phyloP scores from a whole-genome alignment of 108 stramenopile genomes.

The Pseudonitzschia pungens region DNA sequence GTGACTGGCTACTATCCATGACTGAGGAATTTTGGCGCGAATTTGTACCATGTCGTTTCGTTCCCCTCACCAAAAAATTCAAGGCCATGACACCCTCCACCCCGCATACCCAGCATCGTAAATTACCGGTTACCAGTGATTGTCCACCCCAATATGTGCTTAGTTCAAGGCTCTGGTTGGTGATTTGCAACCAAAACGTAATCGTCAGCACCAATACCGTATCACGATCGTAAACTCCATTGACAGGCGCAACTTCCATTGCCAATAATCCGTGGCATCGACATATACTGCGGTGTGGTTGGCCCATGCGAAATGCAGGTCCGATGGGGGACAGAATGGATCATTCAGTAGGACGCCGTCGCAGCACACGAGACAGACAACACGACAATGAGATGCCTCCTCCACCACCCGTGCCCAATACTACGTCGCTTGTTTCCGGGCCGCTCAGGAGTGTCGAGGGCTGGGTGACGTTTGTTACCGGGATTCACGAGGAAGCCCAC shows the following conservation, averaged over 20 bases:
- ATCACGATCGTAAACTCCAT: background rate
- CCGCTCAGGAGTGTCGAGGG: slow-evolving; percentile 64
- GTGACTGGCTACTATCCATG: too few species aligned
- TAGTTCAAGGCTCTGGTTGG: too few species aligned
- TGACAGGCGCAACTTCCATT: background rate
- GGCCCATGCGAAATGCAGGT: background rate
- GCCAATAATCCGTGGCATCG: background rate
- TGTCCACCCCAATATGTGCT: too few species aligned
- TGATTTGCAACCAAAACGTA: too few species aligned
- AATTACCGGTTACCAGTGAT: too few species aligned
- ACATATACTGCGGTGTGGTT: background rate
- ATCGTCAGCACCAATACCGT: background rate
- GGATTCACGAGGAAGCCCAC: slow-evolving; percentile 68
- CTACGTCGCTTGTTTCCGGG: slow-evolving; percentile 18
- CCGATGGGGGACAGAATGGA: background rate
- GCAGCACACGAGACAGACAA: background rate
- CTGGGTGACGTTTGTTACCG: slow-evolving; percentile 72
- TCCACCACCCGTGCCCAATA: slow-evolving; percentile 14
- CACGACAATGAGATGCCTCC: slow-evolving; percentile 17
- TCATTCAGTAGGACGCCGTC: background rate
- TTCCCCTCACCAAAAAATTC: too few species aligned
- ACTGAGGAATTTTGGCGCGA: too few species aligned
- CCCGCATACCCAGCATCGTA: too few species aligned
- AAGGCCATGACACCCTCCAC: too few species aligned
- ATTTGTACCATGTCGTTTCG: too few species aligned